Base-by-base conservation (phyloP, 805 yeast species). In the Myxozyma udenii region DNA sequence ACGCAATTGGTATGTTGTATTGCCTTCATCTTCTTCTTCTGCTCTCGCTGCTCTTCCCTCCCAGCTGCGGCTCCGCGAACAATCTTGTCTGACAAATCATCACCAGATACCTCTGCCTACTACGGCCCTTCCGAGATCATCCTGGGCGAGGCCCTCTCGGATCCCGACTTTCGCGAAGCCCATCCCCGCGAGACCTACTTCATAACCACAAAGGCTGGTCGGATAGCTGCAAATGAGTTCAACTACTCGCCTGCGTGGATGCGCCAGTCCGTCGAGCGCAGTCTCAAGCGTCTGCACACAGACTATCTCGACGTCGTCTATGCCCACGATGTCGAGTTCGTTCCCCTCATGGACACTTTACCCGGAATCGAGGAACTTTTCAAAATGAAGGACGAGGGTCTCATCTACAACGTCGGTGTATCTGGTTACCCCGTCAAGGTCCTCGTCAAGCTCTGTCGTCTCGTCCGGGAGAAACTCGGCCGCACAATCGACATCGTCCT, bases 321-420 rank as follows among this genome's bases (percentile, higher is more conserved):
- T 66, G 72, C 89, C 60, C 98, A 91, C 68, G 98, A 90, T 64
- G 79, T 89, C 42, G 98, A 90, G 66, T 91, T 90, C 68, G 85
- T 81, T 5, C 66, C 75, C 0, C 77, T 76, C 28, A 72, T 66
- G 1, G 77, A 78, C 21, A 78, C 83, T 3, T 62, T 78, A 14
- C 83, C 67, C 23, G 96, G 95, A 0, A 70, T 91, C 46, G 69
- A 66, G 24, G 83, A 81, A 59, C 71, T 88, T 59, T 76, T 71
- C 60, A 67, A 66, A 43, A 69, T 90, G 60, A 85, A 87, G 43
- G 47, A 73, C 4, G 80, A 79, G 57, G 95, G 95, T 0, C 35
- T 77, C 2, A 75, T 87, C 43, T 72, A 67, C 33, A 73, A 81
- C 58, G 76, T 90, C 55, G 97, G 98, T 7, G 69, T 88, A 33